Evolutionary conservation across 2,329 filamentous ascomycete species (phyloP), one percentile per base, ranked within the genome.

Genomic region (Dactylellina haptotyla): DNA sequence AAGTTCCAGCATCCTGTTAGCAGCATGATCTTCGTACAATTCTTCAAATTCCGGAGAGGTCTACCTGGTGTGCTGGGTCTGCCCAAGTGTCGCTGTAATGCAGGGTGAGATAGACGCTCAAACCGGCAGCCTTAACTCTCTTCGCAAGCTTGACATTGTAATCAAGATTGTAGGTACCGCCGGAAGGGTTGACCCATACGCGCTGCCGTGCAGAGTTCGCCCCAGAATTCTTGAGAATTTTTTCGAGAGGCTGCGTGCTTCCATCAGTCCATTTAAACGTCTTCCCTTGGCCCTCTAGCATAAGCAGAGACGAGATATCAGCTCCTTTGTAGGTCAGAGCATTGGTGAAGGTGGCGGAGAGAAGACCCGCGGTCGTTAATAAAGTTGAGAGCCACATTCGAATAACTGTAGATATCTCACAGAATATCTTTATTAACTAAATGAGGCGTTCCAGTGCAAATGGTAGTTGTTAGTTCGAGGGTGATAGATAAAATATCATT

Each of bases 31-130:
- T n/a, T n/a, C n/a, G n/a, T n/a, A n/a, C n/a, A n/a, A n/a, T n/a
- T n/a, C n/a, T n/a, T n/a, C n/a, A n/a, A n/a, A n/a, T n/a, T n/a
- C n/a, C n/a, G n/a, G n/a, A n/a, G n/a, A n/a, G n/a, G 20, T 46
- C 25, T 77, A 82, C 81, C 79, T 92, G 89, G 63, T 90, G 80
- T 1, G 80, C 82, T 0, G 89, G 88, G 76, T 91, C 89, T 0
- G 89, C 89, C 89, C 89, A 91, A 0, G 86, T 89, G 80, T 91
- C 88, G 79, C 85, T 87, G 76, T 87, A 87, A 80, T 90, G 88
- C 73, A 91, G 81, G 76, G 90, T 87, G 16, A 91, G 81, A 76
- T 85, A 87, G 37, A 90, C 82, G 1, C 82, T 83, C 59, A 92
- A 79, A 0, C 89, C 89, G 0, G 85, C 87, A 1, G 86, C 85